Conservation (phyloP, 495 filamentous ascomycete genomes). For the Pyrenopolyporus hunteri region DNA sequence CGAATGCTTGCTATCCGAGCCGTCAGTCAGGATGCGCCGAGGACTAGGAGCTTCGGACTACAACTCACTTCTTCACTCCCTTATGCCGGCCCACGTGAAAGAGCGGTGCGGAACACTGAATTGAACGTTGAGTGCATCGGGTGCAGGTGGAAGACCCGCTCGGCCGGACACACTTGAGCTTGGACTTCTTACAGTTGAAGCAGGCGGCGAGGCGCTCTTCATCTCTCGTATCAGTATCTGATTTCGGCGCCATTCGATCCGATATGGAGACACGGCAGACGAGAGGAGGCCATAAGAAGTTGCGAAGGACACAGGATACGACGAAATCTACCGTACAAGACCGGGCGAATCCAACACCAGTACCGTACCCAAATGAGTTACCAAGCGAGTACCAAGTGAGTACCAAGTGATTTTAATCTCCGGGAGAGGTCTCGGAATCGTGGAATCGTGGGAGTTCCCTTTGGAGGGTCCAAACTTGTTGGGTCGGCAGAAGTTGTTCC, state of each 20-base stretch:
- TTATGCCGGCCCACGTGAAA: conserved; percentile 75
- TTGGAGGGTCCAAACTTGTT: conserved; percentile 16
- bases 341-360: conserved; percentile 6
- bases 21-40: conserved; percentile 16
- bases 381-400: too few species aligned
- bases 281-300: conserved; percentile 38
- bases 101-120: conserved; percentile 68
- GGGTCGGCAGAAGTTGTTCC: conserved; percentile 33
- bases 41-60: not conserved
- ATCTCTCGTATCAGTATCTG: conserved; percentile 37
- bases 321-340: conserved; percentile 8
- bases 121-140: conserved; percentile 62
- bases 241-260: conserved; percentile 38
- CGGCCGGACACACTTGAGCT: conserved; percentile 64
- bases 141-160: conserved; percentile 62
- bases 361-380: too few species aligned
- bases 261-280: conserved; percentile 31
- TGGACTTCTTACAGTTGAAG: conserved; percentile 70
- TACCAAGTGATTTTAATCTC: conserved; percentile 28
- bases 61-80: conserved; percentile 72
- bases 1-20: conserved; percentile 65
- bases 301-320: conserved; percentile 16
- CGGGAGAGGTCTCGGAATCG: conserved; percentile 15
- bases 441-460: not conserved
- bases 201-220: conserved; percentile 62